These are phyloP conservation scores for Aureobasidium sp. DNA, from an alignment of 2,329 filamentous ascomycete genomes.

Conservation along the genomic window DNA sequence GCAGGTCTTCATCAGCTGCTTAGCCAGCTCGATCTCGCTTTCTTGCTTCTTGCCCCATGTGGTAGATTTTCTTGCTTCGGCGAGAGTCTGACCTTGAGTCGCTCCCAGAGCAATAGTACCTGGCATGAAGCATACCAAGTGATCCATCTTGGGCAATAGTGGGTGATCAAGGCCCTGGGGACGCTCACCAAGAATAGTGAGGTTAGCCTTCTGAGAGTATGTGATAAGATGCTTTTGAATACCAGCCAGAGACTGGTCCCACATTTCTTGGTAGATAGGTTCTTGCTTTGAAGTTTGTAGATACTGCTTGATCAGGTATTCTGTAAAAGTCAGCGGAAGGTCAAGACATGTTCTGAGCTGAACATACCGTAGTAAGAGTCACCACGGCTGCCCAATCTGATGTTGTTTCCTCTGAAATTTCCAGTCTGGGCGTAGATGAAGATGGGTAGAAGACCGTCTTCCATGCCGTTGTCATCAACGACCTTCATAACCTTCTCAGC, in stretches of 20 bases:
- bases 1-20: slow-evolving; percentile 91
- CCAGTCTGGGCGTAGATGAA: slow-evolving; percentile 77
- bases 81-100: slow-evolving; percentile 69
- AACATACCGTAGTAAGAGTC: slow-evolving; percentile 76
- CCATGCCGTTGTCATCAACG: slow-evolving; percentile 70
- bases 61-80: slow-evolving; percentile 63
- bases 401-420: slow-evolving; percentile 73
- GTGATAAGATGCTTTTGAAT: slow-evolving; percentile 89
- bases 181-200: slow-evolving; percentile 86
- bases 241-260: slow-evolving; percentile 76
- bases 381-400: slow-evolving; percentile 84
- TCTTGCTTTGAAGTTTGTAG: slow-evolving; percentile 86
- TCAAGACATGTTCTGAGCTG: slow-evolving; percentile 25
- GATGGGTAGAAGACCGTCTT: slow-evolving; percentile 84
- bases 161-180: slow-evolving; percentile 60
- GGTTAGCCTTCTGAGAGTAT: slow-evolving; percentile 70
- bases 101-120: slow-evolving; percentile 87
- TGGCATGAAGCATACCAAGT: slow-evolving; percentile 94
- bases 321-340: slow-evolving; percentile 31
- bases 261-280: slow-evolving; percentile 81
- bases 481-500: slow-evolving; percentile 88
- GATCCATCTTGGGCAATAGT: slow-evolving; percentile 90
- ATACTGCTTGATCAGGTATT: slow-evolving; percentile 98
- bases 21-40: slow-evolving; percentile 77
- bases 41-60: slow-evolving; percentile 73